A percentile compares a stretch with the other conserved stretches of the same genome.
Conservation (phyloP, 2,329 filamentous ascomycete genomes). For the Lojkania enalia region DNA sequence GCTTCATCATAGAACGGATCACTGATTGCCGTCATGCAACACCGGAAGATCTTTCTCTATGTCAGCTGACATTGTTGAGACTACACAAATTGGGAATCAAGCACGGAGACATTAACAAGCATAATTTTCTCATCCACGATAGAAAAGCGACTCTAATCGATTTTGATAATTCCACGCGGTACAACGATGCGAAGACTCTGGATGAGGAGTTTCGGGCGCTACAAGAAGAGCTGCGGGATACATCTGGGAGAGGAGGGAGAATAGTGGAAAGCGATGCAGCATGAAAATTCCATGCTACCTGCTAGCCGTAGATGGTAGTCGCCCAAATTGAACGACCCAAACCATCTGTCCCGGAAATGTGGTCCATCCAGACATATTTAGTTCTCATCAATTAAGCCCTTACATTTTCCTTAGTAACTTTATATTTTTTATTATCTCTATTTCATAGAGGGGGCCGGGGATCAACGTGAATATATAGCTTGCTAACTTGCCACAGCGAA, state of each 20-base stretch:
- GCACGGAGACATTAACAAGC: slow-evolving; percentile 8
- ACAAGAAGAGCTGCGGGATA: slow-evolving; percentile 1
- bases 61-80: slow-evolving; percentile 5
- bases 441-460: too few species aligned
- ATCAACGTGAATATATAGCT: too few species aligned
- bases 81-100: slow-evolving; percentile 10
- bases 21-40: slow-evolving; percentile 4
- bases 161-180: slow-evolving; percentile 6
- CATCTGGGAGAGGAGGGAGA: not conserved
- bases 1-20: slow-evolving; percentile 44
- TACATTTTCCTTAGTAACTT: not conserved
- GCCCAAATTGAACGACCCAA: not conserved
- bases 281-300: not conserved
- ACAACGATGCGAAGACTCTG: not conserved
- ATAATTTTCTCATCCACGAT: slow-evolving; percentile 10
- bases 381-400: not conserved
- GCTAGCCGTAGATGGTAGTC: not conserved
- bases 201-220: slow-evolving; percentile 1
- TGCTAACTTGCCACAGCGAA: too few species aligned
- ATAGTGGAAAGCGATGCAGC: slow-evolving; percentile 2
- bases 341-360: not conserved
- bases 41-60: slow-evolving; percentile 5
- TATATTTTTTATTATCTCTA: too few species aligned
- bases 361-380: not conserved
- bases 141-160: slow-evolving; percentile 6